A percentile compares a stretch with the other conserved stretches of the same genome.
These are phyloP conservation scores for Nothomitra cinnamomea DNA, from an alignment of 2,329 filamentous ascomycete species.

Conservation along the genomic window DNA sequence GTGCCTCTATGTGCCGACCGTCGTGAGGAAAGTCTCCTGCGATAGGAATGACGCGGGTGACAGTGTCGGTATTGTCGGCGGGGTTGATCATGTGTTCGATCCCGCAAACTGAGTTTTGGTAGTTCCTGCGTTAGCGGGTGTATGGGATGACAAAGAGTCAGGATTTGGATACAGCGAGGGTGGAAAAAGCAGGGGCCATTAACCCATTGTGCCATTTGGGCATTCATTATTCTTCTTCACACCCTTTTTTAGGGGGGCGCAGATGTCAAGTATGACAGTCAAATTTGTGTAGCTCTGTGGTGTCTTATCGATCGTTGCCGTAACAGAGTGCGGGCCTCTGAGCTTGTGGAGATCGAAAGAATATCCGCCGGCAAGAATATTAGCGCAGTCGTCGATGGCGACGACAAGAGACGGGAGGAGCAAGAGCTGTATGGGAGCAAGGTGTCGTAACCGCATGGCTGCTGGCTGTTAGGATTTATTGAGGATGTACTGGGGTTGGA, in stretches of 20 bases:
- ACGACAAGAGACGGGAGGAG: constrained; percentile 21
- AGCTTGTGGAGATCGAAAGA: constrained; percentile 48
- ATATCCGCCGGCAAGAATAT: constrained; percentile 39
- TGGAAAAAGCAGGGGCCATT: constrained; percentile 10
- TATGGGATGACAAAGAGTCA: neutral
- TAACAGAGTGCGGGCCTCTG: constrained; percentile 50
- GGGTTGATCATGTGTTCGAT: constrained; percentile 42
- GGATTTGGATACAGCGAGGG: neutral
- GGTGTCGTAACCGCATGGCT: neutral
- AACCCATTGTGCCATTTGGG: constrained; percentile 51
- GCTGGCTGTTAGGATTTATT: neutral
- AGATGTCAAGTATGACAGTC: constrained; percentile 70
- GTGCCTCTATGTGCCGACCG: constrained; percentile 44
- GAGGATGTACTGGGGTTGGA: too few species aligned
- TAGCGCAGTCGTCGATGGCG: constrained; percentile 43
- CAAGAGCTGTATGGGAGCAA: constrained; percentile 9
- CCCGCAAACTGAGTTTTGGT: constrained; percentile 47
- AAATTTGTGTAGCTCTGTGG: constrained; percentile 46
- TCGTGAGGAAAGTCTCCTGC: constrained; percentile 49
- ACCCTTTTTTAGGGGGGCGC: constrained; percentile 45
- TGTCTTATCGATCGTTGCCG: constrained; percentile 31
- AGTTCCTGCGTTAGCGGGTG: neutral
- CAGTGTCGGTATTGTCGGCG: constrained; percentile 29
- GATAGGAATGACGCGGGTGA: constrained; percentile 49
- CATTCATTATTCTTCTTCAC: constrained; percentile 42